Evolutionary conservation across 129 eudicot genomes (phyloP).

Genomic region (Glebionis coronaria): DNA sequence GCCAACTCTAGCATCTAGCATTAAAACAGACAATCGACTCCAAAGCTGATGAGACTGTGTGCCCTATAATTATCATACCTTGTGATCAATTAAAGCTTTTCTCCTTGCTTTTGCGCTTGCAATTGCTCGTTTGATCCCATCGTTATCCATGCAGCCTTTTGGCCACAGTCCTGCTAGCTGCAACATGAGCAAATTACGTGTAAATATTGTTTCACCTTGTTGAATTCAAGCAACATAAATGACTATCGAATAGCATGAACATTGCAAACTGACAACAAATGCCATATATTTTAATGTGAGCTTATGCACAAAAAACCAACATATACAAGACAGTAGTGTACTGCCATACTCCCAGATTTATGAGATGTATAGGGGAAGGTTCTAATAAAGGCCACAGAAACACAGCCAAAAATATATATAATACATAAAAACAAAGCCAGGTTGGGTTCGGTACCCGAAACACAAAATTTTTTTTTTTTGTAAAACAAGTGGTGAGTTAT

Average conservation of each 20-base stretch:
- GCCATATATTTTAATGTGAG: not conserved
- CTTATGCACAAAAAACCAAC: not conserved
- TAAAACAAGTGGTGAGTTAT: too few species aligned
- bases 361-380: not conserved
- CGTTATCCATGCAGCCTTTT: conserved; percentile 75
- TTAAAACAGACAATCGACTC: too few species aligned
- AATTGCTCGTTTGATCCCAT: conserved; percentile 89
- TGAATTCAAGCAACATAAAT: not conserved
- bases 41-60: conserved; percentile 2
- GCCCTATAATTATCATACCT: conserved; percentile 41
- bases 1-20: not conserved
- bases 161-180: conserved; percentile 97
- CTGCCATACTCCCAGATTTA: not conserved
- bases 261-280: not conserved
- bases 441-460: too few species aligned
- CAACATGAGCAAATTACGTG: conserved; percentile 19
- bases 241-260: conserved; percentile 1
- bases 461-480: too few species aligned
- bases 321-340: not conserved
- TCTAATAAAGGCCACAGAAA: not conserved
- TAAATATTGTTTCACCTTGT: conserved; percentile 2
- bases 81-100: conserved; percentile 37
- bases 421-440: too few species aligned
- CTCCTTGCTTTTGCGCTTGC: conserved; percentile 73
- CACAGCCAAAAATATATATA: not conserved